These are phyloP conservation scores for Quercus cerris DNA, from an alignment of 306 rosid genomes.

Conservation along the genomic window DNA sequence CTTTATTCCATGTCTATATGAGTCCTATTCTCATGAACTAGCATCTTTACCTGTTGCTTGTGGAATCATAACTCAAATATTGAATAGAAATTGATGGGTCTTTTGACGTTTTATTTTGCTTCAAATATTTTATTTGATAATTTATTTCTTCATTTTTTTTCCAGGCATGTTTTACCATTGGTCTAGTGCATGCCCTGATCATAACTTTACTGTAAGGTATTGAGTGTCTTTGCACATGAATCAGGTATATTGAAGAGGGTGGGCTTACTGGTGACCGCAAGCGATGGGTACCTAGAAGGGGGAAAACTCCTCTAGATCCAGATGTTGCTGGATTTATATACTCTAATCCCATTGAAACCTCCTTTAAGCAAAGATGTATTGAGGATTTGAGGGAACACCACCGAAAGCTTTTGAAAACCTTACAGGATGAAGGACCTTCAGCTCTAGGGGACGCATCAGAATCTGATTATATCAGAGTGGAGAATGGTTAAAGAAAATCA, in stretches of 20 bases:
- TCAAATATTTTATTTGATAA: background rate
- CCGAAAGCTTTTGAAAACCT: slow-evolving; percentile 64
- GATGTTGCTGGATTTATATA: slow-evolving; percentile 88
- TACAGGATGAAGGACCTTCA: slow-evolving; percentile 68
- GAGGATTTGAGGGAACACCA: slow-evolving; percentile 68
- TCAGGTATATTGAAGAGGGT: slow-evolving; percentile 83
- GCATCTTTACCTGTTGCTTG: too few species aligned
- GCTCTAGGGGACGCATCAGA: slow-evolving; percentile 83
- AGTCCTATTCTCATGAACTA: too few species aligned
- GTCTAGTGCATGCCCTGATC: slow-evolving; percentile 2
- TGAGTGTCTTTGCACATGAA: slow-evolving; percentile 30
- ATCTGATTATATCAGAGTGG: slow-evolving; percentile 75
- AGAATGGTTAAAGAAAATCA: slow-evolving; percentile 67
- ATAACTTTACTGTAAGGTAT: slow-evolving; percentile 1
- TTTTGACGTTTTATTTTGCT: background rate
- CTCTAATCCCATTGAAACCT: slow-evolving; percentile 90
- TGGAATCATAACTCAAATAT: background rate
- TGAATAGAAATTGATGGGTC: background rate
- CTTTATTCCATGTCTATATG: too few species aligned
- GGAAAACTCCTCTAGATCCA: slow-evolving; percentile 95
- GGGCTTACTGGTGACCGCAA: slow-evolving; percentile 98
- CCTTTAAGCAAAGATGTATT: slow-evolving; percentile 86
- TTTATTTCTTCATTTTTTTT: slow-evolving; percentile 16
- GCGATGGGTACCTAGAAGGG: slow-evolving; percentile 93
- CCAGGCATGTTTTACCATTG: slow-evolving; percentile 13